Evolutionary conservation across 495 filamentous ascomycete genomes (phyloP).

Genomic region (Annulohypoxylon nitens): DNA sequence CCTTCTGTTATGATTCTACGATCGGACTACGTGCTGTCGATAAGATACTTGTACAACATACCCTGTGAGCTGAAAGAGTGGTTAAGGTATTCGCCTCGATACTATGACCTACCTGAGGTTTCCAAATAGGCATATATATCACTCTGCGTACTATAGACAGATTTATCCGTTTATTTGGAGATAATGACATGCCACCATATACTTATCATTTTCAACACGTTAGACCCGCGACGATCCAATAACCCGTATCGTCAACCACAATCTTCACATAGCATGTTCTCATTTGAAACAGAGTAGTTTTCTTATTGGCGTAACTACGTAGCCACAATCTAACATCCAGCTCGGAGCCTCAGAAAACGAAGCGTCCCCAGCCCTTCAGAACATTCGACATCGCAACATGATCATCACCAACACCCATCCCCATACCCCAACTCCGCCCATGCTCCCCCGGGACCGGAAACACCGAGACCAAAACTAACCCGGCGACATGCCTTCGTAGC

Average conservation of each 20-base stretch:
- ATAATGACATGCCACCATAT: too few relatives aligned
- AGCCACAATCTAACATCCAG: background rate
- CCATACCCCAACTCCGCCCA: background rate
- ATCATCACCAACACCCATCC: background rate
- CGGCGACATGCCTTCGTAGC: background rate
- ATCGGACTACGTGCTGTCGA: background rate
- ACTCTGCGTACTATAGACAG: too few relatives aligned
- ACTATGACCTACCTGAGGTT: too few relatives aligned
- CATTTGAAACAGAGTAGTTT: background rate
- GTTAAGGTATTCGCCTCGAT: background rate
- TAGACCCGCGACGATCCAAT: background rate
- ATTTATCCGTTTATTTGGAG: too few relatives aligned
- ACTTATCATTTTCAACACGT: background rate
- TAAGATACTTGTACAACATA: background rate
- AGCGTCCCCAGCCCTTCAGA: too few relatives aligned
- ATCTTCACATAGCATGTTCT: background rate
- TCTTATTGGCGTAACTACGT: background rate
- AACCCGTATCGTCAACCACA: background rate
- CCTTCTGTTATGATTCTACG: constrained; percentile 1
- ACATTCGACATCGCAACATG: background rate
- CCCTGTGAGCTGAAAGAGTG: background rate
- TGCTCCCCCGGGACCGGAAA: background rate
- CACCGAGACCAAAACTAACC: background rate
- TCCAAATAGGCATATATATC: too few relatives aligned
- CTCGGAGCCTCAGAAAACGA: too few relatives aligned